Conservation (phyloP, 2,329 filamentous ascomycete genomes). For the Xylaria polymorpha region DNA sequence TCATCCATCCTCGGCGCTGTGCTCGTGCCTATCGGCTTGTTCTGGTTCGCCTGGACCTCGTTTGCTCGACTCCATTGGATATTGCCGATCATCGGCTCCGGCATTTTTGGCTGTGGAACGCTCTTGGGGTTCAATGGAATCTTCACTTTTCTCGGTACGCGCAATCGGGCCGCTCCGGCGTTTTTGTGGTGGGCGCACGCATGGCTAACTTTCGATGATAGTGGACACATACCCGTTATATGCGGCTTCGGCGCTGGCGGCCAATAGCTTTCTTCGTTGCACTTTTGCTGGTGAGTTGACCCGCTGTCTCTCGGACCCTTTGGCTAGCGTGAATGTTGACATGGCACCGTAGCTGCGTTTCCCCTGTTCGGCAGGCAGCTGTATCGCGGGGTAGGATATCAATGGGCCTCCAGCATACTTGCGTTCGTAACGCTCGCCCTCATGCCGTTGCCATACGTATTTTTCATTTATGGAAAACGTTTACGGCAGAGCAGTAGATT, state of each 20-base stretch:
- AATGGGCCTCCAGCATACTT: conserved; percentile 74
- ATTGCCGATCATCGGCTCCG: conserved; percentile 77
- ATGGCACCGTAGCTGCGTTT: conserved; percentile 68
- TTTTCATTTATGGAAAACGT: conserved; percentile 69
- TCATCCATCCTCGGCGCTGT: conserved; percentile 79
- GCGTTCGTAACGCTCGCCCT: conserved; percentile 71
- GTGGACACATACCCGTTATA: conserved; percentile 82
- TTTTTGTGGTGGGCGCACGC: not conserved
- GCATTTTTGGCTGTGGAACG: conserved; percentile 75
- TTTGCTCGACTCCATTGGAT: conserved; percentile 81
- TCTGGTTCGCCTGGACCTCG: conserved; percentile 90
- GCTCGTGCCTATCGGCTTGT: conserved; percentile 82
- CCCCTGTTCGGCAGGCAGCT: conserved; percentile 80
- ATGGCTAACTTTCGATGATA: conserved; percentile 47
- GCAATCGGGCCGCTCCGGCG: conserved; percentile 7
- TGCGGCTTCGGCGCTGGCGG: conserved; percentile 81
- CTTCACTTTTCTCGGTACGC: conserved; percentile 84
- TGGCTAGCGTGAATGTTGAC: conserved; percentile 28
- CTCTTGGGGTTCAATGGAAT: conserved; percentile 84
- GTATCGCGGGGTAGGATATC: conserved; percentile 75
- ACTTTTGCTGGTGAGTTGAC: conserved; percentile 72
- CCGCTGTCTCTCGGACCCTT: not conserved
- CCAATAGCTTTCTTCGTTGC: conserved; percentile 83
- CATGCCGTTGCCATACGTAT: conserved; percentile 73
- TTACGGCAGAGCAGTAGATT: conserved; percentile 62